These are phyloP conservation scores for Arthrobotrys sinensis DNA, from an alignment of 2,329 filamentous ascomycete species.

Conservation along the genomic window DNA sequence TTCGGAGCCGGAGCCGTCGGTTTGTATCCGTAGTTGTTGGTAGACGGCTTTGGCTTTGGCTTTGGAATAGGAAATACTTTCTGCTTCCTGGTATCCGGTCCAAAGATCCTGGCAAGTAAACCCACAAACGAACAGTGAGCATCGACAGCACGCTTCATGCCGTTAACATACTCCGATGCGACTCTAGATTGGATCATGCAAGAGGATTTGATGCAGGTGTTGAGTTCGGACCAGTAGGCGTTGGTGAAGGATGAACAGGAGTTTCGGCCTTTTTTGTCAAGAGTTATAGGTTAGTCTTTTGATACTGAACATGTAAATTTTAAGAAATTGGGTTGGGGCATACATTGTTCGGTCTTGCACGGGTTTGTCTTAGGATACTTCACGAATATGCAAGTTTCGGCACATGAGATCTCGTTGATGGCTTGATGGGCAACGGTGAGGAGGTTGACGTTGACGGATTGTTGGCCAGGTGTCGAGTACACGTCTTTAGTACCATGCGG, in stretches of 20 bases:
- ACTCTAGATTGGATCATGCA: conserved; percentile 11
- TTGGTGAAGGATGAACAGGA: conserved; percentile 40
- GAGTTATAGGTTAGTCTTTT: not conserved
- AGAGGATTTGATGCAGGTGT: conserved; percentile 21
- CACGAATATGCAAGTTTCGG: conserved; percentile 31
- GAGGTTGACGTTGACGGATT: conserved; percentile 17
- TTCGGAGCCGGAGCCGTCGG: not conserved
- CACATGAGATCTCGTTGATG: conserved; percentile 41
- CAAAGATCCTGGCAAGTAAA: conserved; percentile 11
- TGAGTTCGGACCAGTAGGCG: conserved; percentile 39
- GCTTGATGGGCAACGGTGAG: conserved; percentile 36
- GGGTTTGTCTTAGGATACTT: conserved; percentile 16
- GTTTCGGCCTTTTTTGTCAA: conserved; percentile 12
- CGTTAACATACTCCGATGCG: conserved; percentile 11
- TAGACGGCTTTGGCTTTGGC: not conserved
- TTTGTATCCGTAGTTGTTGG: not conserved
- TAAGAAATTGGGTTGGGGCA: not conserved
- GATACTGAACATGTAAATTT: not conserved
- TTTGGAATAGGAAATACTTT: not conserved
- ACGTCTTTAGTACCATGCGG: not conserved
- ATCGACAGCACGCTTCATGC: conserved; percentile 33
- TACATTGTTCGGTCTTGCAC: conserved; percentile 42
- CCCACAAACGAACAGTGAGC: conserved; percentile 12
- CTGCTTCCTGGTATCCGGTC: conserved; percentile 10
- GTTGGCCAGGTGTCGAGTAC: not conserved